Conservation (phyloP, 163 green algal genomes). For the Chlorella variabilis region DNA sequence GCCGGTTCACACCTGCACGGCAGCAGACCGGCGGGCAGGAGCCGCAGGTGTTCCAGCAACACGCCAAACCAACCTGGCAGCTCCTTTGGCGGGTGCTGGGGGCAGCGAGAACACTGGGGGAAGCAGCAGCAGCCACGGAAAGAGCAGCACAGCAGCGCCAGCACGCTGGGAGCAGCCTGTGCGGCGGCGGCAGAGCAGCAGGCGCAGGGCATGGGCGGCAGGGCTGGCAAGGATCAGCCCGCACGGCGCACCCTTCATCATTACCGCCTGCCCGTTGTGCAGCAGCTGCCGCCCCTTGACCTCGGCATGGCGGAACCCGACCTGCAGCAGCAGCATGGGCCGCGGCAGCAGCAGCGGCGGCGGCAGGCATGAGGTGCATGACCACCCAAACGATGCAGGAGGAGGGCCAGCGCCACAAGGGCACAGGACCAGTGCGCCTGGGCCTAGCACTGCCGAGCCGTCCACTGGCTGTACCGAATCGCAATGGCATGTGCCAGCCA, state of each 20-base stretch:
- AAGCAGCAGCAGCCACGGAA: too few relatives aligned
- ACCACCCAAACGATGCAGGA: too few relatives aligned
- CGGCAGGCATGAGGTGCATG: neutral
- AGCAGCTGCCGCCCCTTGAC: conserved; percentile 69
- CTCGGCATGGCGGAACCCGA: conserved; percentile 76
- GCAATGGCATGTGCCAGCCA: neutral
- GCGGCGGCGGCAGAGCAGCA: too few relatives aligned
- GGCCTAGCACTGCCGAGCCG: neutral
- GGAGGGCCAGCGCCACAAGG: too few relatives aligned
- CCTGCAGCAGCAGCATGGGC: conserved; percentile 40
- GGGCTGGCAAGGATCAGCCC: neutral
- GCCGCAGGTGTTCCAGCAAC: neutral
- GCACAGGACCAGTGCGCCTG: neutral
- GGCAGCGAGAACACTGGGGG: too few relatives aligned
- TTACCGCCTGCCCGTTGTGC: conserved; percentile 79
- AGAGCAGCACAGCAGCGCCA: too few relatives aligned
- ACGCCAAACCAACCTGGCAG: too few relatives aligned
- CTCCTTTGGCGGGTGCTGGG: too few relatives aligned
- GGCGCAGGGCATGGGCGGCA: too few relatives aligned
- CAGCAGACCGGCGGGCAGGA: neutral
- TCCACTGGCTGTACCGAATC: too few relatives aligned
- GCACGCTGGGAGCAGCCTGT: too few relatives aligned
- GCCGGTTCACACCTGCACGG: conserved; percentile 77
- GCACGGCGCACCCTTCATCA: conserved; percentile 55
- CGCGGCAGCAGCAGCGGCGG: too few relatives aligned